phyloP scores from a whole-genome alignment of 495 filamentous ascomycete species.

The Glonium stellatum region DNA sequence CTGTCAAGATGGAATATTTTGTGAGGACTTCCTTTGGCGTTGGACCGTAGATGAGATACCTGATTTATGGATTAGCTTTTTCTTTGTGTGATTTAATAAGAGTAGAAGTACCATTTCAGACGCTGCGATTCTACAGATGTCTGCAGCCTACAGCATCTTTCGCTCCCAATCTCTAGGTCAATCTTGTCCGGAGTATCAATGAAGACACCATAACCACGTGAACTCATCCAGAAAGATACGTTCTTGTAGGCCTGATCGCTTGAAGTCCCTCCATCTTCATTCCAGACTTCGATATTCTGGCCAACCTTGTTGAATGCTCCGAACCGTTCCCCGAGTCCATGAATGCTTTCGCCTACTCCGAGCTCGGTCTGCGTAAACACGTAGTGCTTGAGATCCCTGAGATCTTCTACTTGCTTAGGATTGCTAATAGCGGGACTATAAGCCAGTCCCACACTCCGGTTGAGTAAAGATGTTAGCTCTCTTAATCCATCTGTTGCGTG shows the following conservation, averaged over 20 bases:
- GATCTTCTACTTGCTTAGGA: constrained; percentile 34
- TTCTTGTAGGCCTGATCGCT: constrained; percentile 71
- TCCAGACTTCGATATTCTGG: constrained; percentile 61
- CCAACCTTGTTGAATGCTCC: constrained; percentile 65
- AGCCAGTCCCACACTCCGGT: constrained; percentile 24
- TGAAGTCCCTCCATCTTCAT: constrained; percentile 64
- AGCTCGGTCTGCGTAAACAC: constrained; percentile 43
- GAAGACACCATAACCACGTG: constrained; percentile 64
- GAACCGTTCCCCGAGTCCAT: constrained; percentile 65
- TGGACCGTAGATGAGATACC: constrained; percentile 56
- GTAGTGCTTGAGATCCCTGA: constrained; percentile 20
- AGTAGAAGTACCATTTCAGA: constrained; percentile 41
- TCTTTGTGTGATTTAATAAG: neutral
- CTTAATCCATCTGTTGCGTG: constrained; percentile 19
- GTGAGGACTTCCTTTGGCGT: constrained; percentile 60
- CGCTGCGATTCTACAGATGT: constrained; percentile 56
- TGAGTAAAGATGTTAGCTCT: constrained; percentile 21
- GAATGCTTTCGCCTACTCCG: constrained; percentile 59
- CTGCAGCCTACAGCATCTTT: constrained; percentile 54
- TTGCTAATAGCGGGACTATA: constrained; percentile 17
- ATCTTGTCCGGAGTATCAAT: constrained; percentile 37
- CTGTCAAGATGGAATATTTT: constrained; percentile 57
- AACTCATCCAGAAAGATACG: constrained; percentile 63
- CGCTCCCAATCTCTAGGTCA: constrained; percentile 57
- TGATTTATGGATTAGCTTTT: neutral